A percentile compares a stretch with the other conserved stretches of the same genome.
Evolutionary conservation across 1,284 basidiomycete species (phyloP).

Genomic region (Cutaneotrichosporon spelunceum): DNA sequence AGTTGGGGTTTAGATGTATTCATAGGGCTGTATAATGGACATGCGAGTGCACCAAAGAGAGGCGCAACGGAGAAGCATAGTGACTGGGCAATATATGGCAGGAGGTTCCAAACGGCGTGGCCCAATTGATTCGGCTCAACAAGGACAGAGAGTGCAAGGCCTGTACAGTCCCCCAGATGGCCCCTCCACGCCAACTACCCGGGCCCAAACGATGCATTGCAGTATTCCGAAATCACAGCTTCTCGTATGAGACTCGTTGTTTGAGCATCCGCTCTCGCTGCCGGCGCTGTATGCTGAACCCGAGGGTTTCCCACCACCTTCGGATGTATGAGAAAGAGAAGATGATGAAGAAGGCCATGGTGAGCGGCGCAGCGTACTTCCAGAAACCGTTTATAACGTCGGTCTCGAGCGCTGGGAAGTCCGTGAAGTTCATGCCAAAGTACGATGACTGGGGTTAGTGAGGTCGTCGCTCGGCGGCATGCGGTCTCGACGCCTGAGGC

Average conservation of each 20-base stretch:
- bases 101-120: too few relatives aligned
- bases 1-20: too few relatives aligned
- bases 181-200: too few relatives aligned
- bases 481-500: too few relatives aligned
- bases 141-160: too few relatives aligned
- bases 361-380: slow-evolving; percentile 46
- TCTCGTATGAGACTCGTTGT: neutral
- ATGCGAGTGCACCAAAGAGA: too few relatives aligned
- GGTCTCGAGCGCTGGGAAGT: slow-evolving; percentile 37
- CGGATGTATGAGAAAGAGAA: slow-evolving; percentile 45
- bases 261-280: neutral
- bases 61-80: too few relatives aligned
- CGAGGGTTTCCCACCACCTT: slow-evolving; percentile 31
- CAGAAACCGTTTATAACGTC: slow-evolving; percentile 45
- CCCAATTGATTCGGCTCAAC: too few relatives aligned
- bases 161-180: too few relatives aligned
- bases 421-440: slow-evolving; percentile 48
- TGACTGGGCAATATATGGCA: too few relatives aligned
- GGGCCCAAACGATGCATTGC: neutral
- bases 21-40: too few relatives aligned
- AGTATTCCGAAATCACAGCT: neutral
- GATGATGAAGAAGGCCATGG: slow-evolving; percentile 48
- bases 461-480: too few relatives aligned
- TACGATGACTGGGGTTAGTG: slow-evolving; percentile 26
- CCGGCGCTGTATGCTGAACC: slow-evolving; percentile 24